Percentiles rank a stretch among this genome's conserved stretches.
Conservation (phyloP, 164 flowering plant genomes). For the Vitis rupestris region DNA sequence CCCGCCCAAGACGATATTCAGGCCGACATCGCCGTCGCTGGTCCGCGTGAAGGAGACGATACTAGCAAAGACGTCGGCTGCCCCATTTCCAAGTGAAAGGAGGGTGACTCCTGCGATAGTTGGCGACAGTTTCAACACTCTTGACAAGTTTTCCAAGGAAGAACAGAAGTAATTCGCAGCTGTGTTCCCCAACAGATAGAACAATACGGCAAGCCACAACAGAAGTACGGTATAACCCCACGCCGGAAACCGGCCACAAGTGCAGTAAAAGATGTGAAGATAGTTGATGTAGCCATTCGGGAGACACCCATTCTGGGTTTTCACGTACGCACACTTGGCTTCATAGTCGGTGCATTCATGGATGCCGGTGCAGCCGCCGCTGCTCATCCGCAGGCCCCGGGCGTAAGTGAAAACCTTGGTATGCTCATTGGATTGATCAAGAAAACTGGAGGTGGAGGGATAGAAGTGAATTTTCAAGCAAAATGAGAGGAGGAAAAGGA, state of each 20-base stretch:
- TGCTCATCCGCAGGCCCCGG: neutral
- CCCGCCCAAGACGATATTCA: conserved; percentile 64
- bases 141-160: conserved; percentile 53
- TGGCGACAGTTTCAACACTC: conserved; percentile 54
- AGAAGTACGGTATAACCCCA: conserved; percentile 39
- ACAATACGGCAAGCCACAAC: conserved; percentile 55
- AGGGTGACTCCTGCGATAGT: conserved; percentile 73
- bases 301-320: conserved; percentile 31
- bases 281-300: conserved; percentile 60
- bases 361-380: conserved; percentile 30
- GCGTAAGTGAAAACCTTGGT: neutral
- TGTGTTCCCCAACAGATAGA: conserved; percentile 64
- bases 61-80: conserved; percentile 63
- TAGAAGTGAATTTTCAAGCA: conserved; percentile 13
- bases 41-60: conserved; percentile 53
- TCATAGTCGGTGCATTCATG: conserved; percentile 24
- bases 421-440: neutral
- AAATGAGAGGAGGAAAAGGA: conserved; percentile 36
- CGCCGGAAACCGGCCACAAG: conserved; percentile 29
- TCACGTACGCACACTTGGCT: conserved; percentile 49
- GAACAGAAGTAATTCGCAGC: conserved; percentile 63
- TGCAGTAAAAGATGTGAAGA: conserved; percentile 61
- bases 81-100: conserved; percentile 72
- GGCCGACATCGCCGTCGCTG: conserved; percentile 46
- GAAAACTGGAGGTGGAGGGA: neutral